A percentile compares a stretch with the other conserved stretches of the same genome.
These are phyloP conservation scores for Paraphoma sp. DNA, from an alignment of 2,329 filamentous ascomycete genomes.

Conservation along the genomic window DNA sequence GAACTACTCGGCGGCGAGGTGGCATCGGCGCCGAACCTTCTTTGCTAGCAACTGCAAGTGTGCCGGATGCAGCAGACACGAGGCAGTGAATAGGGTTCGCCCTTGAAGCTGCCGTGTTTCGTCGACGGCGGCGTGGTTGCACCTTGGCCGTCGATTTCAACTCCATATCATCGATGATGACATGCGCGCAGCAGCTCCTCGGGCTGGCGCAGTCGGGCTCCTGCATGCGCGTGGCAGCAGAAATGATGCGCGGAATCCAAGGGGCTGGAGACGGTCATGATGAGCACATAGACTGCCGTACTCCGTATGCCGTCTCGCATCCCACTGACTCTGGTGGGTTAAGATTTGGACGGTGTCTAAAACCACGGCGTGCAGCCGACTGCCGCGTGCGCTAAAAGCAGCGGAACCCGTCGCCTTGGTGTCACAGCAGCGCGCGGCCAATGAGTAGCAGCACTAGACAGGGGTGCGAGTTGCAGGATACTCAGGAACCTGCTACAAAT, in stretches of 20 bases:
- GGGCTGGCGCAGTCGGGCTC: not conserved
- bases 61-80: constrained; percentile 15
- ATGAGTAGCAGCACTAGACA: constrained; percentile 21
- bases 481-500: constrained; percentile 40
- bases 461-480: constrained; percentile 40
- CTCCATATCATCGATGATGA: constrained; percentile 20
- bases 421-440: constrained; percentile 21
- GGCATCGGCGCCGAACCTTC: constrained; percentile 15
- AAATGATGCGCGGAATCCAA: constrained; percentile 7
- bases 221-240: not conserved
- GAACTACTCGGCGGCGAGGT: constrained; percentile 11
- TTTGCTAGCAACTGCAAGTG: constrained; percentile 19
- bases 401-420: constrained; percentile 38
- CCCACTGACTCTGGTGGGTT: constrained; percentile 22
- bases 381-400: constrained; percentile 41
- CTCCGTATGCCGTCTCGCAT: constrained; percentile 8
- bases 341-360: constrained; percentile 23
- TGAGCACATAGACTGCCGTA: constrained; percentile 17
- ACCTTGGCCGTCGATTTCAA: constrained; percentile 10
- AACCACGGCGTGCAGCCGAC: constrained; percentile 32
- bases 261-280: constrained; percentile 18
- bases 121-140: constrained; percentile 26
- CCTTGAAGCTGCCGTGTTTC: not conserved
- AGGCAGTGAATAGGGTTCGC: constrained; percentile 1
- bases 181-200: constrained; percentile 10